Evolutionary conservation across 495 filamentous ascomycete genomes (phyloP).

Genomic region (Penicillium paxilli): DNA sequence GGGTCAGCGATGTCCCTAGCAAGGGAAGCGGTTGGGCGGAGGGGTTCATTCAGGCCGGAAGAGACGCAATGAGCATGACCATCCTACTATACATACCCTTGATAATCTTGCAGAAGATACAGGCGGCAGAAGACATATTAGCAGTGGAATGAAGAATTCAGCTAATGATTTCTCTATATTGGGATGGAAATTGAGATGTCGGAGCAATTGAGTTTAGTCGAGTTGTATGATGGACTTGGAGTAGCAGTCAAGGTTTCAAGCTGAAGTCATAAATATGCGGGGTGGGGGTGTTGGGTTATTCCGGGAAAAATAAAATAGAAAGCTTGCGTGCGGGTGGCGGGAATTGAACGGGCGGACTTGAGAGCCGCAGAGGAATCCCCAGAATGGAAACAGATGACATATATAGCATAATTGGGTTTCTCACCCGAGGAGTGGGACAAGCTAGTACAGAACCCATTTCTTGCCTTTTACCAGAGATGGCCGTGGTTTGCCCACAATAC

Average conservation of each 20-base stretch:
- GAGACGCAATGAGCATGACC: no score
- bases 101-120: slow-evolving; percentile 98
- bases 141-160: slow-evolving; percentile 6
- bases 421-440: slow-evolving; percentile 48
- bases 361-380: not conserved
- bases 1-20: not conserved
- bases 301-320: slow-evolving; percentile 1
- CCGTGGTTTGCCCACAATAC: slow-evolving; percentile 60
- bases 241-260: not conserved
- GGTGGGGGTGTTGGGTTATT: not conserved
- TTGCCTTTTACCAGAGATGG: slow-evolving; percentile 73
- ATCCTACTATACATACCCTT: slow-evolving; percentile 61
- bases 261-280: slow-evolving; percentile 3
- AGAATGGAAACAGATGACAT: not conserved
- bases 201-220: not conserved
- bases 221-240: not conserved
- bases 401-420: slow-evolving; percentile 2
- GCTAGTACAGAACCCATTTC: slow-evolving; percentile 62
- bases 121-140: slow-evolving; percentile 58
- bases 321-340: slow-evolving; percentile 4
- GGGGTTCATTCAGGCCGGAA: no score
- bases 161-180: slow-evolving; percentile 9
- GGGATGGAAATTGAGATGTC: slow-evolving; percentile 1
- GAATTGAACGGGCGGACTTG: slow-evolving; percentile 27
- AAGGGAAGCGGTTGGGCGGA: not conserved